These are phyloP conservation scores for Exophiala phaeomuriformis DNA, from an alignment of 2,329 filamentous ascomycete species.

Conservation along the genomic window DNA sequence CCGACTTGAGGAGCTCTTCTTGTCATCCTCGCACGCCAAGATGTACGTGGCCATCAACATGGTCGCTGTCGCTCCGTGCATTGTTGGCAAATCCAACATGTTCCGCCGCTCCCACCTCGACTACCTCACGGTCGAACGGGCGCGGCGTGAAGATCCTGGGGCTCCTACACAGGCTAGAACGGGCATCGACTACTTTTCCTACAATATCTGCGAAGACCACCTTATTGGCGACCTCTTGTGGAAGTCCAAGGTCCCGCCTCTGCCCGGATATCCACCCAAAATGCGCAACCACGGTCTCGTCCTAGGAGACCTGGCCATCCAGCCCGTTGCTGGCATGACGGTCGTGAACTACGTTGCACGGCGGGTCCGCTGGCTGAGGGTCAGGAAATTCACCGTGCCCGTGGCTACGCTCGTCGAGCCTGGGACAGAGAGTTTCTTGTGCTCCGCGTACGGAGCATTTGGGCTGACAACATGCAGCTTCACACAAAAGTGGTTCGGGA, in stretches of 20 bases:
- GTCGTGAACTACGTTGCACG: conserved; percentile 70
- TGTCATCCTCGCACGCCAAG: conserved; percentile 88
- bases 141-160: conserved; percentile 37
- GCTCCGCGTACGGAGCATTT: conserved; percentile 71
- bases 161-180: conserved; percentile 34
- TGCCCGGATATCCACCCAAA: conserved; percentile 19
- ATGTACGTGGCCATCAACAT: conserved; percentile 98
- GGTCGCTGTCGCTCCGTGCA: conserved; percentile 81
- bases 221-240: conserved; percentile 88
- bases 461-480: conserved; percentile 63
- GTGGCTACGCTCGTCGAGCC: conserved; percentile 87
- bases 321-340: conserved; percentile 79
- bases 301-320: conserved; percentile 78
- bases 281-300: conserved; percentile 72
- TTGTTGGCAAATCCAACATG: conserved; percentile 97
- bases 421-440: conserved; percentile 80
- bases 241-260: conserved; percentile 55
- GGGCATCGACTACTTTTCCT: conserved; percentile 87
- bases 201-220: conserved; percentile 97
- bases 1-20: conserved; percentile 86
- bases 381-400: conserved; percentile 88
- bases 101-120: conserved; percentile 89
- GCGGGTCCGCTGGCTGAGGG: conserved; percentile 81
- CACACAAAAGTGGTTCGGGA: conserved; percentile 44
- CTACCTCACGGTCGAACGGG: conserved; percentile 54